Percentiles rank a stretch among this genome's conserved stretches.
phyloP scores from a whole-genome alignment of 2,329 filamentous ascomycete genomes.

The Albophoma yamanashiensis region DNA sequence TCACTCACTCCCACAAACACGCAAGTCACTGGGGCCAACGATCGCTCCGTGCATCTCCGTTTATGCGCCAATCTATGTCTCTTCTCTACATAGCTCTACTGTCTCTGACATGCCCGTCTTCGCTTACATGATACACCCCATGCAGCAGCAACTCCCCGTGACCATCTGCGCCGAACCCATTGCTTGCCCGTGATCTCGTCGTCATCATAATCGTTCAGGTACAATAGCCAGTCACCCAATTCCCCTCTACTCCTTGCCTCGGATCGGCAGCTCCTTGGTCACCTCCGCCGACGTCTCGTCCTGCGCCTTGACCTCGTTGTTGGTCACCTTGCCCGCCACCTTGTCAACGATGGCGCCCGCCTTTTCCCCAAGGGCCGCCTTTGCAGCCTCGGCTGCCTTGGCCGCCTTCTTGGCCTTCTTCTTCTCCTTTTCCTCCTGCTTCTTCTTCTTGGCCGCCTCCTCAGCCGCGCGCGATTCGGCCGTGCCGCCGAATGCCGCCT shows the following conservation, averaged over 20 bases:
- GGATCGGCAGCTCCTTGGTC: conserved; percentile 12
- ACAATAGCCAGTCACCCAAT: neutral
- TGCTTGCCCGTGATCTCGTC: neutral
- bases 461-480: conserved; percentile 36
- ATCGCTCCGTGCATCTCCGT: neutral
- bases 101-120: neutral
- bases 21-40: neutral
- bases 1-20: neutral
- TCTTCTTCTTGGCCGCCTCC: conserved; percentile 37
- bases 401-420: conserved; percentile 24
- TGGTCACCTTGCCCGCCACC: neutral
- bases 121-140: neutral
- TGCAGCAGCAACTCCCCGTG: neutral
- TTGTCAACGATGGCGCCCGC: neutral
- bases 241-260: conserved; percentile 5
- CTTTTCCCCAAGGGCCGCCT: conserved; percentile 7
- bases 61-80: neutral
- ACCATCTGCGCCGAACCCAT: neutral
- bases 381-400: conserved; percentile 20
- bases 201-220: neutral
- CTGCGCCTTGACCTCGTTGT: conserved; percentile 6
- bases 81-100: neutral
- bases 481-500: conserved; percentile 58
- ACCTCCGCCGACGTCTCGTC: conserved; percentile 9
- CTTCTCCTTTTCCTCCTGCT: conserved; percentile 37